phyloP scores from a whole-genome alignment of 2,329 filamentous ascomycete species.

The Aspergillus vadensis region DNA sequence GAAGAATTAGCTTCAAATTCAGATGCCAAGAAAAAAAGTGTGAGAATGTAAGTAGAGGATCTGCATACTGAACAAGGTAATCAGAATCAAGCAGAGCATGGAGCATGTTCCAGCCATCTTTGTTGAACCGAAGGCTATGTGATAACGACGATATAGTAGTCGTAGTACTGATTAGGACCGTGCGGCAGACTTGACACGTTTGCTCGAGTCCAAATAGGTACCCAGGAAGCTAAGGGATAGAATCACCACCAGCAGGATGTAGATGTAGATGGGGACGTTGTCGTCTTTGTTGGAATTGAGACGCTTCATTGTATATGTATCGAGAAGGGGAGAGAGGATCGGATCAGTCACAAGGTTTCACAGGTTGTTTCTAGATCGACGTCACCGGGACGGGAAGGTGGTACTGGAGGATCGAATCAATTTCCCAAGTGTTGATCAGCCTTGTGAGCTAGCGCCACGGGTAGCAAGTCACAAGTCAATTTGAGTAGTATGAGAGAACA shows the following conservation, averaged over 20 bases:
- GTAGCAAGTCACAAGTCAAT: too few species aligned
- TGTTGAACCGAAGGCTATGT: neutral
- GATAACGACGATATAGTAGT: too few species aligned
- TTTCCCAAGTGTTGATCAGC: too few species aligned
- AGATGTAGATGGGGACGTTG: slow-evolving; percentile 30
- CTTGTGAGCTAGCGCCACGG: too few species aligned
- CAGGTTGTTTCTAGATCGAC: slow-evolving; percentile 17
- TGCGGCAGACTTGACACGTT: slow-evolving; percentile 13
- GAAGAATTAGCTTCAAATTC: neutral
- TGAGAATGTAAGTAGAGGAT: neutral
- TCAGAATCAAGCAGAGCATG: slow-evolving; percentile 47
- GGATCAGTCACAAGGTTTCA: neutral
- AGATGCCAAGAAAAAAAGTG: too few species aligned
- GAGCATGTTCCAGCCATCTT: slow-evolving; percentile 39
- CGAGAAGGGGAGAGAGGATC: too few species aligned
- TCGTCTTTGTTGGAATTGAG: slow-evolving; percentile 29
- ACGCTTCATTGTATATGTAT: slow-evolving; percentile 22
- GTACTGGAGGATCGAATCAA: neutral
- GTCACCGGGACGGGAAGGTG: slow-evolving; percentile 20
- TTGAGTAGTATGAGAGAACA: too few species aligned
- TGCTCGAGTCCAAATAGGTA: slow-evolving; percentile 20
- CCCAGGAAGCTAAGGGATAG: slow-evolving; percentile 30
- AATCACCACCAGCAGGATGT: slow-evolving; percentile 30
- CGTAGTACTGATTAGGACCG: neutral
- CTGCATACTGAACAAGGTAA: slow-evolving; percentile 50